Percentiles rank a stretch among this genome's conserved stretches.
Conservation (phyloP, 257 asterid genomes). For the Plantago elongata region DNA sequence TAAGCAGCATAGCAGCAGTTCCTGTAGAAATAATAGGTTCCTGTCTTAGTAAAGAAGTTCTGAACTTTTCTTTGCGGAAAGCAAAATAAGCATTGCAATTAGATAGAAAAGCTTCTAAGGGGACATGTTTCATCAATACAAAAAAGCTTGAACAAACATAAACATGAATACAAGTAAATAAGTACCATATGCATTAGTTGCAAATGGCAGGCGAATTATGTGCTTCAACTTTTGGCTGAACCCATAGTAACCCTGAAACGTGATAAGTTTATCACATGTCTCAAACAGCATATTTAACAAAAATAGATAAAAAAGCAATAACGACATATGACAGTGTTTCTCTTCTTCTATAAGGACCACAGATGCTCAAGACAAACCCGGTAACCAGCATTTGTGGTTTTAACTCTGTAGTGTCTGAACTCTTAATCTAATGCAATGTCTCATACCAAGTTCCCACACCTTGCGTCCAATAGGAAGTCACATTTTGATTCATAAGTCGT, state of each 20-base stretch:
- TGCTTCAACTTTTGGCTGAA: constrained; percentile 99
- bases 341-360: not conserved
- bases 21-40: constrained; percentile 44
- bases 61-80: too few relatives aligned
- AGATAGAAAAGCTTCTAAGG: constrained; percentile 11
- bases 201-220: constrained; percentile 85
- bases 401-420: constrained; percentile 7
- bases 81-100: constrained; percentile 16
- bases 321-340: constrained; percentile 8
- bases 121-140: constrained; percentile 10
- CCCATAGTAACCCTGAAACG: constrained; percentile 88
- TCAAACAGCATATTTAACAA: constrained; percentile 21
- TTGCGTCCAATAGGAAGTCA: constrained; percentile 5
- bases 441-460: constrained; percentile 1
- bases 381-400: not conserved
- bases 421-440: too few relatives aligned
- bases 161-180: constrained; percentile 14
- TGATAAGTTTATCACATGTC: constrained; percentile 19
- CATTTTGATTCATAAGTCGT: not conserved
- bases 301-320: constrained; percentile 9
- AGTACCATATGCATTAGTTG: constrained; percentile 79
- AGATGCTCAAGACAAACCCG: constrained; percentile 10
- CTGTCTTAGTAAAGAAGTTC: not conserved
- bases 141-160: not conserved
- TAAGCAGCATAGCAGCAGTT: constrained; percentile 91